phyloP scores from a whole-genome alignment of 768 basidiomycete genomes.

The Hygrocybe punicea region DNA sequence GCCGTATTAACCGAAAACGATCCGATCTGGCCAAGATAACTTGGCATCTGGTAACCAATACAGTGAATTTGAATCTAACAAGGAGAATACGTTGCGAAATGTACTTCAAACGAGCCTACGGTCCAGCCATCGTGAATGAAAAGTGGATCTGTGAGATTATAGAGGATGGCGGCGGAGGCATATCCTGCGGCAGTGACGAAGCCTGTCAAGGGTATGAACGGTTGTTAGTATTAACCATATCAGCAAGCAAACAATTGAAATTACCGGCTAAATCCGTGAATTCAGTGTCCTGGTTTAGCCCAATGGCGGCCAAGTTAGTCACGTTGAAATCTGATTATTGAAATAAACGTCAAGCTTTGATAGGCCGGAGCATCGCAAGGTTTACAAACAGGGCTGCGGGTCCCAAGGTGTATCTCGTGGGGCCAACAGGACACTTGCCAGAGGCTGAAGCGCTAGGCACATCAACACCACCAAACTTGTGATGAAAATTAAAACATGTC shows the following conservation, averaged over 20 bases:
- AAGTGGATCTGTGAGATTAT: slow-evolving; percentile 2
- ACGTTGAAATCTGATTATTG: neutral
- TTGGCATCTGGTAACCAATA: slow-evolving; percentile 2
- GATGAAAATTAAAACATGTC: neutral
- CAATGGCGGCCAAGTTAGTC: neutral
- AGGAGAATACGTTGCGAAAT: neutral
- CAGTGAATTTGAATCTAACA: neutral
- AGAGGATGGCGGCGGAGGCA: neutral
- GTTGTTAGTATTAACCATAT: neutral
- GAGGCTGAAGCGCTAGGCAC: neutral
- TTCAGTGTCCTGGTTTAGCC: neutral
- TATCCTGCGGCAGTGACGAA: slow-evolving; percentile 4
- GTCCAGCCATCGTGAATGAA: slow-evolving; percentile 1
- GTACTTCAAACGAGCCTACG: neutral
- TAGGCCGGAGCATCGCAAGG: neutral
- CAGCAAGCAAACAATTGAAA: neutral
- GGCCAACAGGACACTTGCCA: neutral
- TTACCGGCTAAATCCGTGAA: slow-evolving; percentile 2
- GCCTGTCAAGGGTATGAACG: neutral
- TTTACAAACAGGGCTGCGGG: neutral
- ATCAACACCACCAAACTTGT: neutral
- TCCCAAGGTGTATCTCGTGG: neutral
- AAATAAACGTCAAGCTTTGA: neutral
- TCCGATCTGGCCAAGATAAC: neutral
- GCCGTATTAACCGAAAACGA: neutral